Conservation (phyloP, 495 filamentous ascomycete species). For the Bombardia bombarda region DNA sequence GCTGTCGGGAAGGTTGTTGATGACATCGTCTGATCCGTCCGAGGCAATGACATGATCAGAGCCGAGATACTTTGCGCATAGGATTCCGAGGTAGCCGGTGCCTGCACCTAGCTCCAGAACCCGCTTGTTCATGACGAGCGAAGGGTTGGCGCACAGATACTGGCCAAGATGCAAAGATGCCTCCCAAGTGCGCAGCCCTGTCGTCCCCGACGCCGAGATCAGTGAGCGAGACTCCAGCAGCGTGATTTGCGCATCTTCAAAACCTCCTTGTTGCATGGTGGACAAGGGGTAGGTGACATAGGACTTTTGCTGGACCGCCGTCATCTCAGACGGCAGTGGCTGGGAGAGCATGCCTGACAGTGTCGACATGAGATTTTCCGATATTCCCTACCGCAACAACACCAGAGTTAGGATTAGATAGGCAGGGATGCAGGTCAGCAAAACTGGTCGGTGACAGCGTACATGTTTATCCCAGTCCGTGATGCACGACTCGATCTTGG, state of each 20-base stretch:
- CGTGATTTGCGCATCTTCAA: slow-evolving; percentile 32
- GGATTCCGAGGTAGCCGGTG: slow-evolving; percentile 75
- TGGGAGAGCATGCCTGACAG: slow-evolving; percentile 52
- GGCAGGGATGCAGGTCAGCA: too few relatives aligned
- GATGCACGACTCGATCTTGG: slow-evolving; percentile 58
- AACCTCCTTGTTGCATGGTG: slow-evolving; percentile 9
- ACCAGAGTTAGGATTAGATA: too few relatives aligned
- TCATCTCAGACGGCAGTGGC: slow-evolving; percentile 49
- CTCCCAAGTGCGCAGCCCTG: slow-evolving; percentile 89
- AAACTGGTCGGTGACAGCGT: slow-evolving; percentile 25
- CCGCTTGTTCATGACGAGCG: slow-evolving; percentile 42
- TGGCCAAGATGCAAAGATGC: slow-evolving; percentile 78
- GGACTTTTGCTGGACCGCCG: slow-evolving; percentile 63
- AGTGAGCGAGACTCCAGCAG: slow-evolving; percentile 66
- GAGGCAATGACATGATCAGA: slow-evolving; percentile 60
- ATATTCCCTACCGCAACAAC: too few relatives aligned
- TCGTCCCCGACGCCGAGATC: slow-evolving; percentile 69
- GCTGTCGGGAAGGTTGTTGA: slow-evolving; percentile 61
- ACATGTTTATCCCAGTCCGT: slow-evolving; percentile 79
- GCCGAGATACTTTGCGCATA: slow-evolving; percentile 69
- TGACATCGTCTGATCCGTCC: slow-evolving; percentile 69
- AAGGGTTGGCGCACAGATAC: slow-evolving; percentile 45
- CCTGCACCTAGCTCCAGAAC: slow-evolving; percentile 87
- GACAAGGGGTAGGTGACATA: slow-evolving; percentile 65
- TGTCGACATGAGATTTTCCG: slow-evolving; percentile 58